Conservation (phyloP, 2,329 filamentous ascomycete genomes). For the Beauveria rudraprayagi region DNA sequence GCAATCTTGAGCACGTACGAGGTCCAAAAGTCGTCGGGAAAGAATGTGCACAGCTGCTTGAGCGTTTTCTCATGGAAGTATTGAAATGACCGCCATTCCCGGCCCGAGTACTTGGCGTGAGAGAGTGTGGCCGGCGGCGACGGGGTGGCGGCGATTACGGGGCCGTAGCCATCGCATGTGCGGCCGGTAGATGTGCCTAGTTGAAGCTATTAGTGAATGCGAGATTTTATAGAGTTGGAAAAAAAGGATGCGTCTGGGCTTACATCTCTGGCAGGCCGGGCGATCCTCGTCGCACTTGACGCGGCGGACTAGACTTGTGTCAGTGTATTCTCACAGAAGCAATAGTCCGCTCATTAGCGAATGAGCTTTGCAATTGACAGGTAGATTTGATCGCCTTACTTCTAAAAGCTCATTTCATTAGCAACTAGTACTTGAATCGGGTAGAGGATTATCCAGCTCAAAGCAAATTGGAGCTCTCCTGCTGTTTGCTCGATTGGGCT, state of each 20-base stretch:
- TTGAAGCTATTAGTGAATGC: neutral
- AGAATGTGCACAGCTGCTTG: constrained; percentile 6
- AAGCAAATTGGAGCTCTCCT: neutral
- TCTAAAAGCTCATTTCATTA: neutral
- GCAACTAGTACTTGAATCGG: neutral
- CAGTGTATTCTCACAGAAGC: neutral
- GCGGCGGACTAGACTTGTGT: constrained; percentile 2
- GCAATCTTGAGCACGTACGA: constrained; percentile 11
- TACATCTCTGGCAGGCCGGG: constrained; percentile 11
- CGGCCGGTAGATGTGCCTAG: constrained; percentile 11
- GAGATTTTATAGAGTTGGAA: too few relatives aligned
- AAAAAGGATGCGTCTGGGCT: neutral
- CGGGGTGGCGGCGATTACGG: neutral
- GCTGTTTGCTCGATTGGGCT: too few relatives aligned
- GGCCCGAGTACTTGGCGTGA: neutral
- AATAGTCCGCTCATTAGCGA: neutral
- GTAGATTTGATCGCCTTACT: neutral
- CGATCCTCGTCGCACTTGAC: constrained; percentile 11
- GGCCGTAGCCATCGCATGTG: constrained; percentile 9
- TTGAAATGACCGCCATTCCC: constrained; percentile 12
- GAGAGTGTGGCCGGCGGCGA: neutral
- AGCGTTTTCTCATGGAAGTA: constrained; percentile 12
- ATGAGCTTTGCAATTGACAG: neutral
- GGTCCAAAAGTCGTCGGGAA: constrained; percentile 10
- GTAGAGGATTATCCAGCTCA: neutral